Evolutionary conservation across 768 basidiomycete species (phyloP).

Genomic region (Dioszegia crocea): DNA sequence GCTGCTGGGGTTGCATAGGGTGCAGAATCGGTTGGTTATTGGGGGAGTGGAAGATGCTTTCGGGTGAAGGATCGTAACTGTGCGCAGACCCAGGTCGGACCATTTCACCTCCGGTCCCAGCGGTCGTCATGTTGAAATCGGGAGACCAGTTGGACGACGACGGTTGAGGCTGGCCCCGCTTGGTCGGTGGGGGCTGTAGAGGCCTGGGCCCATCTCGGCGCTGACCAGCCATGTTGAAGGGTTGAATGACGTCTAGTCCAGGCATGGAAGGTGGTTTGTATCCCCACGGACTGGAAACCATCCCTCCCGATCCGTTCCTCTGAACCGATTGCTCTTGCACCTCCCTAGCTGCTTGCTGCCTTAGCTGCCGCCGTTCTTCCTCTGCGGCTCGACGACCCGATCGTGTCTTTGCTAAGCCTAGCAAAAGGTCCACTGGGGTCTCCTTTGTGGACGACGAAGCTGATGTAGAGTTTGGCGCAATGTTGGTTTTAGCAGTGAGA

Average conservation of each 20-base stretch:
- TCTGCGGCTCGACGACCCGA: slow-evolving; percentile 43
- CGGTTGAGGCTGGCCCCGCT: slow-evolving; percentile 5
- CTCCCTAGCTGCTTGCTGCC: slow-evolving; percentile 37
- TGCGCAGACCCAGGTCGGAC: background rate
- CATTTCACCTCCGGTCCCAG: background rate
- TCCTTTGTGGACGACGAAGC: slow-evolving; percentile 13
- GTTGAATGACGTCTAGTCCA: slow-evolving; percentile 47
- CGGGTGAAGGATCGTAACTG: background rate
- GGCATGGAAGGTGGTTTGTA: slow-evolving; percentile 47
- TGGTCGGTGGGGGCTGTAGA: slow-evolving; percentile 35
- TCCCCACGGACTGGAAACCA: slow-evolving; percentile 36
- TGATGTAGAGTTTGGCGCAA: background rate
- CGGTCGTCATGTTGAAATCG: background rate
- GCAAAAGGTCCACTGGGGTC: slow-evolving; percentile 41
- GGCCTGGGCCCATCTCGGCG: slow-evolving; percentile 34
- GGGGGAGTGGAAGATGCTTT: background rate
- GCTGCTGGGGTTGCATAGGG: background rate
- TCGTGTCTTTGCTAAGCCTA: slow-evolving; percentile 40
- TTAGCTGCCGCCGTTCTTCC: slow-evolving; percentile 37
- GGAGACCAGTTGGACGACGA: slow-evolving; percentile 12
- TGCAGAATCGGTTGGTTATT: background rate
- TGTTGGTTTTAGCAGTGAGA: slow-evolving; percentile 44
- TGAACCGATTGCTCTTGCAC: slow-evolving; percentile 26
- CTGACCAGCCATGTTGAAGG: slow-evolving; percentile 28
- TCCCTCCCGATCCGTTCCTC: slow-evolving; percentile 6